A percentile compares a stretch with the other conserved stretches of the same genome.
Conservation (phyloP, 2,329 filamentous ascomycete species). For the Bipolaris victoriae region DNA sequence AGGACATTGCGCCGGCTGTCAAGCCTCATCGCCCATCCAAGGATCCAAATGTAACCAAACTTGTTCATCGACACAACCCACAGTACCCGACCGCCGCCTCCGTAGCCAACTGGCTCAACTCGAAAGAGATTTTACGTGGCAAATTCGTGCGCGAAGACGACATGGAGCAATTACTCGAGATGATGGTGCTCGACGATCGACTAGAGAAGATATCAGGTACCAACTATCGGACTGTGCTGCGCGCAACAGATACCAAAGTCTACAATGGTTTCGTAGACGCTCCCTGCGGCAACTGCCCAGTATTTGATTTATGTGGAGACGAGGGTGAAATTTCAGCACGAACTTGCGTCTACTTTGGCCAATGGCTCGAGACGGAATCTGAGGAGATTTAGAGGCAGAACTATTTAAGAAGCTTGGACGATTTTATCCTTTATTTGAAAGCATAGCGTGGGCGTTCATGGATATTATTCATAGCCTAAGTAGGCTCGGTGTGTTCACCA, state of each 20-base stretch:
- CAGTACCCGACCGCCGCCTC: constrained; percentile 81
- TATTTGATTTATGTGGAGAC: constrained; percentile 90
- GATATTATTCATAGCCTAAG: background rate
- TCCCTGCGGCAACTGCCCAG: constrained; percentile 89
- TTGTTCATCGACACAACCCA: constrained; percentile 68
- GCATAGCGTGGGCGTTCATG: constrained; percentile 10
- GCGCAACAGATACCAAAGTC: constrained; percentile 51
- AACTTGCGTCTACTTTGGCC: constrained; percentile 89
- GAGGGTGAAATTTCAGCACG: constrained; percentile 88
- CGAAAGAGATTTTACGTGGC: constrained; percentile 72
- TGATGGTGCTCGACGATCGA: constrained; percentile 86
- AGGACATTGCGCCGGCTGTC: constrained; percentile 35
- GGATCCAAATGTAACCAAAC: constrained; percentile 28
- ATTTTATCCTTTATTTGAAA: background rate
- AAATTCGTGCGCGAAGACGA: constrained; percentile 69
- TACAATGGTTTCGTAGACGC: constrained; percentile 83
- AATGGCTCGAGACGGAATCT: constrained; percentile 67
- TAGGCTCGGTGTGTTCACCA: background rate
- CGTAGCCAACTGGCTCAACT: constrained; percentile 76
- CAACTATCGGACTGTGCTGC: constrained; percentile 57
- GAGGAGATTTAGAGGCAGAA: constrained; percentile 22
- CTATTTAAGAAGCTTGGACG: background rate
- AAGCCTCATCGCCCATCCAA: constrained; percentile 32
- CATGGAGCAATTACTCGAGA: constrained; percentile 83
- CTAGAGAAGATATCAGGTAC: constrained; percentile 67